phyloP scores from a whole-genome alignment of 83 land plant genomes.

The Larix sibirica region DNA sequence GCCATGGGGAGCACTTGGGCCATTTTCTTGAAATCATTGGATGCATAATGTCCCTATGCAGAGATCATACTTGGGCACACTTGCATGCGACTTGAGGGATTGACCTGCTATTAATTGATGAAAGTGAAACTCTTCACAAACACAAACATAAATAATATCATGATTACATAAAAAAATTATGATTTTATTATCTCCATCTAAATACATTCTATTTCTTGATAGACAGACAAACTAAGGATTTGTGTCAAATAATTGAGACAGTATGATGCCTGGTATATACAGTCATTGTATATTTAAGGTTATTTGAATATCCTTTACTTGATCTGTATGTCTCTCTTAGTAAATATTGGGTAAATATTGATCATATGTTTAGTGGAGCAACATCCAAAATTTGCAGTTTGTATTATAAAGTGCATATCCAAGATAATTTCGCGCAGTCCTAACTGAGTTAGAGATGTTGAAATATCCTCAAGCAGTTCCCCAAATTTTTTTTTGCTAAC shows the following conservation, averaged over 20 bases:
- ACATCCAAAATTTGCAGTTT: slow-evolving; percentile 47
- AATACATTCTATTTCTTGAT: too few species aligned
- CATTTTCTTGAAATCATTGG: neutral
- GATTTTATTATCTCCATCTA: neutral
- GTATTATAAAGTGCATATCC: slow-evolving; percentile 91
- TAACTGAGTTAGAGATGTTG: slow-evolving; percentile 53
- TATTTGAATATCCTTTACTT: too few species aligned
- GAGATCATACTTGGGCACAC: too few species aligned
- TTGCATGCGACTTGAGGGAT: neutral
- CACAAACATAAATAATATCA: neutral
- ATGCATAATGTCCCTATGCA: too few species aligned
- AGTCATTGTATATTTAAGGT: too few species aligned
- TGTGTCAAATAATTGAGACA: too few species aligned
- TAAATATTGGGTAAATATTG: too few species aligned
- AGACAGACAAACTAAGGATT: too few species aligned
- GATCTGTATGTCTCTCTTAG: too few species aligned
- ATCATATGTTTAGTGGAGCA: too few species aligned
- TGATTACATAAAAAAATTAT: neutral
- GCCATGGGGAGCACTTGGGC: neutral
- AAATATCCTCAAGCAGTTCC: slow-evolving; percentile 80
- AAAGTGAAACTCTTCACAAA: neutral
- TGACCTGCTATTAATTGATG: neutral
- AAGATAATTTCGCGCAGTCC: slow-evolving; percentile 91
- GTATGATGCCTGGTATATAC: too few species aligned
- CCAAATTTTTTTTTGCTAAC: slow-evolving; percentile 86